phyloP scores from a whole-genome alignment of 140 eudicot species.

The Cichorium intybus region DNA sequence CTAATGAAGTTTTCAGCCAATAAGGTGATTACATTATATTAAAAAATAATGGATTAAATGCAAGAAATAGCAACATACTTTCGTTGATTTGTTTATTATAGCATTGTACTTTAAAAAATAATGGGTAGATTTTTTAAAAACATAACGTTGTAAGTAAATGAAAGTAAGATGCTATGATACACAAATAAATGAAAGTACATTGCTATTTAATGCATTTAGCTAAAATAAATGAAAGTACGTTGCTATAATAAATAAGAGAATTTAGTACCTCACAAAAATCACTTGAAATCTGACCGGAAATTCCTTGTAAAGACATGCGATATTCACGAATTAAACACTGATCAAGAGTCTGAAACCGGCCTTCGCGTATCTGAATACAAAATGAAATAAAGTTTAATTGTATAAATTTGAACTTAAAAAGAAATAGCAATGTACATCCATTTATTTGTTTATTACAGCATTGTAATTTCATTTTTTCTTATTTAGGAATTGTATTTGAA shows the following conservation, averaged over 20 bases:
- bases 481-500: no score
- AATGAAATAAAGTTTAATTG: not conserved
- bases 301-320: constrained; percentile 63
- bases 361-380: constrained; percentile 74
- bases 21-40: not conserved
- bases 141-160: no score
- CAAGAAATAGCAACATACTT: no score
- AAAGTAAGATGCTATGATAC: no score
- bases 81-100: no score
- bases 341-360: constrained; percentile 73
- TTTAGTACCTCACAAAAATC: constrained; percentile 74
- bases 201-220: no score
- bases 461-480: no score
- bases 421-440: no score
- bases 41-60: not conserved
- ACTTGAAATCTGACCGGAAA: constrained; percentile 46
- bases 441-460: no score
- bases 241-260: not conserved
- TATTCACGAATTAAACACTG: constrained; percentile 80
- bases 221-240: not conserved
- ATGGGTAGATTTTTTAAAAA: no score
- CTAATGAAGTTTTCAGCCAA: constrained; percentile 29
- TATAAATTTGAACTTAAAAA: not conserved
- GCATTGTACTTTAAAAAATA: no score
- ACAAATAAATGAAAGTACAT: no score